Conservation (phyloP, 805 yeast genomes). For the Maudiozyma barnettii region DNA sequence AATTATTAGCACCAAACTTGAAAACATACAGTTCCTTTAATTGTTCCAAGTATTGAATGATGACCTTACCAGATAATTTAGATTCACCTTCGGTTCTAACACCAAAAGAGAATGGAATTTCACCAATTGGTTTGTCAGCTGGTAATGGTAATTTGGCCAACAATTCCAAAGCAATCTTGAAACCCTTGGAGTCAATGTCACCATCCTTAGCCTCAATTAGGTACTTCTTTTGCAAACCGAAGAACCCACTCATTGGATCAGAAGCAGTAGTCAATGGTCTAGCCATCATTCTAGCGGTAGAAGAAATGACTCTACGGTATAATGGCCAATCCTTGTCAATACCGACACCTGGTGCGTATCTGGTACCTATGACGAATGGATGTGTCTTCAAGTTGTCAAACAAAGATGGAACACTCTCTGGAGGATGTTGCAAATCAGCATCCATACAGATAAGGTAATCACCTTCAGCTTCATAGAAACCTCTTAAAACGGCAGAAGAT, state of each 20-base stretch:
- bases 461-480: conserved; percentile 40
- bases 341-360: conserved; percentile 47
- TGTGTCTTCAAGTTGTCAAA: conserved; percentile 33
- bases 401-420: conserved; percentile 40
- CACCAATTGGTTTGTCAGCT: conserved; percentile 31
- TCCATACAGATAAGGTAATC: conserved; percentile 43
- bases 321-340: conserved; percentile 47
- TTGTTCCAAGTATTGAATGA: conserved; percentile 39
- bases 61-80: conserved; percentile 40
- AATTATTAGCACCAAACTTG: conserved; percentile 35
- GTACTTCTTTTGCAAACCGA: conserved; percentile 40
- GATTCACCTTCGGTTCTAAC: conserved; percentile 48
- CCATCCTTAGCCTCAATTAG: conserved; percentile 28
- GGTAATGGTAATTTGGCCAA: conserved; percentile 40
- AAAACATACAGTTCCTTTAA: conserved; percentile 38
- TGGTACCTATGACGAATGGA: conserved; percentile 41
- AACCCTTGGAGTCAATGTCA: conserved; percentile 36
- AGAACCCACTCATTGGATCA: conserved; percentile 47
- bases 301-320: conserved; percentile 39
- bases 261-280: conserved; percentile 42
- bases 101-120: conserved; percentile 42
- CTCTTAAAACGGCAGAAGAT: conserved; percentile 41
- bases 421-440: conserved; percentile 47
- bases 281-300: conserved; percentile 41
- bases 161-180: conserved; percentile 42